These are phyloP conservation scores for Bryopsis sp. DNA, from an alignment of 139 green algal genomes.

Conservation along the genomic window DNA sequence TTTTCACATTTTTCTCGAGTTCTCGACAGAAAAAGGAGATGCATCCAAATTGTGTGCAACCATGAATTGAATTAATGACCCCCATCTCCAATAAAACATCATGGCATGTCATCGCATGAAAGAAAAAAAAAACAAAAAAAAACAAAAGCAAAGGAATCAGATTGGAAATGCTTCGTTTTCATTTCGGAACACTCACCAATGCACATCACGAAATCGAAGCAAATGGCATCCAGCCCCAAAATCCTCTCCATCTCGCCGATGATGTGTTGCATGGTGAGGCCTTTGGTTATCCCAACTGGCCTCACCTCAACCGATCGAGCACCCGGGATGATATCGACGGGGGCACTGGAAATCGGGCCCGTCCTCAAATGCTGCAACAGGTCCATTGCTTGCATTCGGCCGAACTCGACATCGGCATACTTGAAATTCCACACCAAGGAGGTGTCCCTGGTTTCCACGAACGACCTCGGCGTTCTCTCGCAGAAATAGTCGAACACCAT, in stretches of 20 bases:
- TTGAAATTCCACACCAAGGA: constrained; percentile 98
- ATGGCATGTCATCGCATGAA: background rate
- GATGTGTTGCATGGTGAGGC: constrained; percentile 78
- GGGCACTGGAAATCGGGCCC: constrained; percentile 91
- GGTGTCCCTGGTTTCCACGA: constrained; percentile 87
- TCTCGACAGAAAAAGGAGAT: too few species aligned
- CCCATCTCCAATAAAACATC: background rate
- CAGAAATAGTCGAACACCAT: constrained; percentile 98
- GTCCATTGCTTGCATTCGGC: constrained; percentile 49
- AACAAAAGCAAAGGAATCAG: too few species aligned
- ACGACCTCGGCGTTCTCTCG: constrained; percentile 87
- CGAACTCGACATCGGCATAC: constrained; percentile 88
- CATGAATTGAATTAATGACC: too few species aligned
- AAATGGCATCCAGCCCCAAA: constrained; percentile 23
- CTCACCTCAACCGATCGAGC: constrained; percentile 58
- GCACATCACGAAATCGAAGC: constrained; percentile 73
- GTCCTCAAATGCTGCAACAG: constrained; percentile 95
- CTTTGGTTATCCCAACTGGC: constrained; percentile 93
- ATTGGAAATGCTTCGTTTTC: background rate
- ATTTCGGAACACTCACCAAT: constrained; percentile 28
- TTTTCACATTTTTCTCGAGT: too few species aligned
- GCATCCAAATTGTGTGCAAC: too few species aligned
- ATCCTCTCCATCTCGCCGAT: constrained; percentile 39
- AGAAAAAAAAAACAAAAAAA: too few species aligned
- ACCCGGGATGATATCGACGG: constrained; percentile 91